Evolutionary conservation across 768 basidiomycete genomes (phyloP), one percentile per base, ranked within the genome.

Genomic region (Chalciporus pseudorubinellus): DNA sequence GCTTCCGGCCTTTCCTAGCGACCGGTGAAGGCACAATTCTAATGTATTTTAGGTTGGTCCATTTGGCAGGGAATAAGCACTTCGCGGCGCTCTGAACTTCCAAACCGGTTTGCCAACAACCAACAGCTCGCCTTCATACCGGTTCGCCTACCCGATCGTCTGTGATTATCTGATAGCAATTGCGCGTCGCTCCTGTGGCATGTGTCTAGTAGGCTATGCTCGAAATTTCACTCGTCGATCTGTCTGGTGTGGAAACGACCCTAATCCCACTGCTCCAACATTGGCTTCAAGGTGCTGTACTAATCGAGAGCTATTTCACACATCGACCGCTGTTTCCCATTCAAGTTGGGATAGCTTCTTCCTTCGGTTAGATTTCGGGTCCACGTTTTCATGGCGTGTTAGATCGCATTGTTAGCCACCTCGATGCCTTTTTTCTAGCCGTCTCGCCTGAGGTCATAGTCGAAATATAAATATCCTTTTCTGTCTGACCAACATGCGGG

Each of bases 371-470:
- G 46, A 42, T 22, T 28, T 57, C 45, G 39, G 56, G 22, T 38
- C 52, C 61, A 63, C 45, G 61, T 48, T 44, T 20, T 9, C 39
- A 41, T 13, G 41, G 58, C 52, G 39, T 63, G 61, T 46, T 40
- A 14, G 18, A 6, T 47, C 34, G 12, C 43, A 36, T 56, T 46
- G 42, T 49, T 39, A 36, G 16, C 18, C 29, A 31, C 22, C 21
- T 29, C 45, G 22, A 39, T 34, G 7, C 19, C 18, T 39, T 40
- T n/a, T 20, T 39, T 45, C n/a, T 44, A 39, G 34, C 29, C 26
- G 6, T 21, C 22, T 20, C 22, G 38, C 1, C n/a, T 41, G 44
- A 28, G 31, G 26, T 36, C 43, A 41, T 49, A 22, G 26, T 46
- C 24, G 19, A 12, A n/a, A 22, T 39, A 39, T 44, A 26, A 43